Conservation (phyloP, 2,329 filamentous ascomycete species). For the Diaporthe helianthi region DNA sequence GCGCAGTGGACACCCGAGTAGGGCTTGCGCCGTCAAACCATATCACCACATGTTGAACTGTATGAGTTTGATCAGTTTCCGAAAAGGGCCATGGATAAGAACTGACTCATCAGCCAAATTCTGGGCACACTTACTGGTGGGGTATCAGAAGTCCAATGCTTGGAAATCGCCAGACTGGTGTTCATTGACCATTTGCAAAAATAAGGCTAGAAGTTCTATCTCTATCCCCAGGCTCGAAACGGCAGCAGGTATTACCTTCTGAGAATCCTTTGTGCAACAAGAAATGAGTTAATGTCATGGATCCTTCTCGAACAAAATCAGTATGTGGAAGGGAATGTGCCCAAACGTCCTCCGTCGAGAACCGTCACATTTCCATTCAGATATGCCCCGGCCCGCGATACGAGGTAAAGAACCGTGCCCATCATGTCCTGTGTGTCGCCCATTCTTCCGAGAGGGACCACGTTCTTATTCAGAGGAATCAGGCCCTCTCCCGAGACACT, state of each 20-base stretch:
- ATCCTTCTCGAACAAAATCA: conserved; percentile 39
- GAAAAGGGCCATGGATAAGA: not conserved
- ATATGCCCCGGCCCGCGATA: conserved; percentile 69
- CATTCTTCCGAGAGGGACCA: conserved; percentile 64
- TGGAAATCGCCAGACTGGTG: not conserved
- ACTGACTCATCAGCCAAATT: not conserved
- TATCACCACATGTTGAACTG: too few species aligned
- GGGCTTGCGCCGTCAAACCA: too few species aligned
- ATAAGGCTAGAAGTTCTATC: not conserved
- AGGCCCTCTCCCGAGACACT: conserved; percentile 41
- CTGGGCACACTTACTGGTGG: not conserved
- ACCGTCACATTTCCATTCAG: conserved; percentile 69
- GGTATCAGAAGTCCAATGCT: not conserved
- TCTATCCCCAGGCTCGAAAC: not conserved
- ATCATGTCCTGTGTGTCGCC: conserved; percentile 70
- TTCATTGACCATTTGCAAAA: not conserved
- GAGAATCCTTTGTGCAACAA: not conserved
- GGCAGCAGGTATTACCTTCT: not conserved
- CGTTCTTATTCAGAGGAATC: conserved; percentile 47
- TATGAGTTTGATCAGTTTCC: too few species aligned
- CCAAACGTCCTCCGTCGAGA: conserved; percentile 68
- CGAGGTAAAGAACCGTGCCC: conserved; percentile 70
- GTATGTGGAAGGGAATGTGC: conserved; percentile 61
- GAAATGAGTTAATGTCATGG: not conserved
- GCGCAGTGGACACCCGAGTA: too few species aligned